Evolutionary conservation across 2,329 filamentous ascomycete species (phyloP), one percentile per base, ranked within the genome.

Genomic region (Penicillium sp.): DNA sequence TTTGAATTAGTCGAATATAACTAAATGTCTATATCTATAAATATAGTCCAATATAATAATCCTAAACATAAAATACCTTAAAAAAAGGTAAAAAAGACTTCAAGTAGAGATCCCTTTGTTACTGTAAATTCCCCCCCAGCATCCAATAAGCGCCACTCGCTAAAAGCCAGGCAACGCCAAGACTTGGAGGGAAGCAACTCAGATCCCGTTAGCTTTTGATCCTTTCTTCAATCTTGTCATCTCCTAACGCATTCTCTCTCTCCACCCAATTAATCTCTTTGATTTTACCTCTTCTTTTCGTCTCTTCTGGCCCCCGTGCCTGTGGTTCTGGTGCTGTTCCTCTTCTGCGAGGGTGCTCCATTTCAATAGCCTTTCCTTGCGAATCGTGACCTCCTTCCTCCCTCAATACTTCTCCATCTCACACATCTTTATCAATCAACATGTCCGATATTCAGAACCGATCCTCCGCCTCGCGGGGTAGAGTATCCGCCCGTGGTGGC

Each of bases 401-500:
- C 23, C 16, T 43, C 44, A 47, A 62, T 65, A 64, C 63, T 68
- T 62, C 65, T 62, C 58, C 63, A 64, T 68, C 61, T 63, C 62
- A 68, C 62, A 66, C 60, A 61, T 60, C 64, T 71, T 73, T 58
- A 63, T 75, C 71, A 59, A 58, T 79, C 76, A 75, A 75, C 81
- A 97, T 97, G 94, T 96, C 94, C 84, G 93, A 97, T 85, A 86
- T 90, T 81, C 89, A 92, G 83, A 85, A 89, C 79, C 86, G 92
- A 84, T 84, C 89, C 75, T 84, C 87, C 77, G 87, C 90, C 79
- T 87, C 82, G 66, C 91, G 93, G 81, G 92, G 93, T 80, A 89
- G 94, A 85, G 91, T 91, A 81, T 89, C 91, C 76, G 84, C 87
- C 78, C 89, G 93, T 77, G 92, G 92, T 75, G 92, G 91, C 73